Evolutionary conservation across 768 basidiomycete species (phyloP), one percentile per base, ranked within the genome.

Genomic region (Phlebiopsis flavidoalba): DNA sequence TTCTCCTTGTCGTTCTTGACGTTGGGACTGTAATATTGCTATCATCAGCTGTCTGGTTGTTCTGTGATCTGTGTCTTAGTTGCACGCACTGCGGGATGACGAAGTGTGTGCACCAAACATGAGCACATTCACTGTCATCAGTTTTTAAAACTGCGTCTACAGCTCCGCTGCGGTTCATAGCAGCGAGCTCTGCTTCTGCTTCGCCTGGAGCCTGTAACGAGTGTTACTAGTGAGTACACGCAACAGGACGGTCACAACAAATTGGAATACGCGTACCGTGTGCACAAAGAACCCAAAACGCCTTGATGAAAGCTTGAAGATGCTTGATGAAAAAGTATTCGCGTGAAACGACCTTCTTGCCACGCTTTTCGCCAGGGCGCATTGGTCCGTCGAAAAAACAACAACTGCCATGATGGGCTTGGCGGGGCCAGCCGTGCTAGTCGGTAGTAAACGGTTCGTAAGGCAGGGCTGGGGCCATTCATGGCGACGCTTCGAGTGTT

Each of bases 371-470:
- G 4, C 59, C 47, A 5, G 83, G 81, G 37, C 79, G 72, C 19
- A 71, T 53, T 0, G 74, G 72, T 0, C 83, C 82, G 68, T 84
- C 78, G 61, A 84, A 83, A 84, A 83, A 0, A 84, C 78, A 66
- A 83, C 81, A 1, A 83, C 68, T 7, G 74, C 73, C 1, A 74
- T 67, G 40, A 80, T 63, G 0, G 77, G 74, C 3, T n/a, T n/a
- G 73, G 65, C 7, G 72, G 60, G 1, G 79, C 65, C 8, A 83
- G 66, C 0, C 70, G 61, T 1, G 73, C 67, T 14, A 80, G 72
- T 21, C 76, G 76, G 71, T 72, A 77, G 67, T 82, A 83, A 0
- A 84, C 71, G 0, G 73, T 72, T 0, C 3, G 40, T 10, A 43
- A 43, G 8, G 40, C 40, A 2, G 40, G 40, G 40, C 40, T 12